Conservation (phyloP, 192 early-diverging fungal species). For the Podila minutissima region DNA sequence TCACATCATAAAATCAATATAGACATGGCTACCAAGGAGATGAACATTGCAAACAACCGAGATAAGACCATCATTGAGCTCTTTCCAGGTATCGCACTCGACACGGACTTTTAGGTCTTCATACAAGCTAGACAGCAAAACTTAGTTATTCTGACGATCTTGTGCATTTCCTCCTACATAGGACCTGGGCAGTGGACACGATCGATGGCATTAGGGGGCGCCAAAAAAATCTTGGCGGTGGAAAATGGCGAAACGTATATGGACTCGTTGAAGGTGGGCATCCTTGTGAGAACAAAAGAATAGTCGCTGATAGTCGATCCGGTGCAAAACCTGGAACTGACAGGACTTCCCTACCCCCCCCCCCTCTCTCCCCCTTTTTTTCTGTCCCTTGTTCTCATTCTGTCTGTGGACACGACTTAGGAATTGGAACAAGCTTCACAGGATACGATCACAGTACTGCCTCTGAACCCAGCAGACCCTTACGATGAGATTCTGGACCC, state of each 20-base stretch:
- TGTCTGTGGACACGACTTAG: not conserved
- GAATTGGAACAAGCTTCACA: slow-evolving; percentile 15
- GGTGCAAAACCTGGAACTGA: not conserved
- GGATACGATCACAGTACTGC: slow-evolving; percentile 19
- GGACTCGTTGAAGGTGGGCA: slow-evolving; percentile 18
- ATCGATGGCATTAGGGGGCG: slow-evolving; percentile 40
- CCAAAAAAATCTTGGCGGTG: slow-evolving; percentile 32
- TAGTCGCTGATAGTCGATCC: not conserved
- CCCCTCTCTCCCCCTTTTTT: no score
- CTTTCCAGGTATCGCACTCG: slow-evolving; percentile 16
- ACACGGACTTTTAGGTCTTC: not conserved
- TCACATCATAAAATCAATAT: not conserved
- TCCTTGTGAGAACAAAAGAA: not conserved
- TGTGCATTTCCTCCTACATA: not conserved
- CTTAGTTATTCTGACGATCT: not conserved
- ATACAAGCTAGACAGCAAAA: not conserved
- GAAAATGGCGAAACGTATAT: slow-evolving; percentile 20
- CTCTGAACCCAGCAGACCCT: slow-evolving; percentile 12
- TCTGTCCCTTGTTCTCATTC: not conserved
- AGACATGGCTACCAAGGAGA: slow-evolving; percentile 27
- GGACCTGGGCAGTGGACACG: slow-evolving; percentile 44
- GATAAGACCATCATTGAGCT: slow-evolving; percentile 30
- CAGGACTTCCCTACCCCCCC: no score
- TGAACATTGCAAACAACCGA: slow-evolving; percentile 12
- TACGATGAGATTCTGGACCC: slow-evolving; percentile 24